phyloP scores from a whole-genome alignment of 305 asterid species.

The Fraxinus xanthoxyloides region DNA sequence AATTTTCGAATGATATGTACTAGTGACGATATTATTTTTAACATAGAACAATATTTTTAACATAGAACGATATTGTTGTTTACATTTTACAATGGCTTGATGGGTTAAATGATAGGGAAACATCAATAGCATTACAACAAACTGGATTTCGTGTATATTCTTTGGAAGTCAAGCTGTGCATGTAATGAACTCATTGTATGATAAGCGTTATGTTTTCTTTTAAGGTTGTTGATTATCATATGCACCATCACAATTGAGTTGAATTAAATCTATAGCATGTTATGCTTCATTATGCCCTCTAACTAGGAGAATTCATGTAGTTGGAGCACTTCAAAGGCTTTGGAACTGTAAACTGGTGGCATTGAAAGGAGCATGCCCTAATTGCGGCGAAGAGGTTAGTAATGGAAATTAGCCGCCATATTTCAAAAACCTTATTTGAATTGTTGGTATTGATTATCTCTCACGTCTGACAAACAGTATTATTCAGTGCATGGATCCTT shows the following conservation, averaged over 20 bases:
- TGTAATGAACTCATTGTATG: neutral
- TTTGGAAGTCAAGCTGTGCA: neutral
- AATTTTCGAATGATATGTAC: neutral
- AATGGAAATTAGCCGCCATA: neutral
- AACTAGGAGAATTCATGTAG: constrained; percentile 42
- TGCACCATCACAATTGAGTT: neutral
- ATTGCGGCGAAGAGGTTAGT: constrained; percentile 94
- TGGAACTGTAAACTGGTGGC: constrained; percentile 89
- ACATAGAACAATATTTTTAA: too few relatives aligned
- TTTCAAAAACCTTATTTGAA: neutral
- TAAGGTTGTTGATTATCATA: constrained; percentile 1
- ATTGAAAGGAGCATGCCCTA: constrained; percentile 87
- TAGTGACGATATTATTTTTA: too few relatives aligned
- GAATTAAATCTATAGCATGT: neutral
- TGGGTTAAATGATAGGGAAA: neutral
- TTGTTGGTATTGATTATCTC: neutral
- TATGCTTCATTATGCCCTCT: constrained; percentile 17
- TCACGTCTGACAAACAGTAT: neutral
- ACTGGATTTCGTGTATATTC: neutral
- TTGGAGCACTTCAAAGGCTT: constrained; percentile 83
- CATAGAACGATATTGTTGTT: neutral
- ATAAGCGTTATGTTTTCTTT: neutral
- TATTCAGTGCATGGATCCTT: constrained; percentile 14
- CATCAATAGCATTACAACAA: neutral
- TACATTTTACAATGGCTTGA: neutral